These are phyloP conservation scores for Immersiella caudata DNA, from an alignment of 495 filamentous ascomycete genomes.

Conservation along the genomic window DNA sequence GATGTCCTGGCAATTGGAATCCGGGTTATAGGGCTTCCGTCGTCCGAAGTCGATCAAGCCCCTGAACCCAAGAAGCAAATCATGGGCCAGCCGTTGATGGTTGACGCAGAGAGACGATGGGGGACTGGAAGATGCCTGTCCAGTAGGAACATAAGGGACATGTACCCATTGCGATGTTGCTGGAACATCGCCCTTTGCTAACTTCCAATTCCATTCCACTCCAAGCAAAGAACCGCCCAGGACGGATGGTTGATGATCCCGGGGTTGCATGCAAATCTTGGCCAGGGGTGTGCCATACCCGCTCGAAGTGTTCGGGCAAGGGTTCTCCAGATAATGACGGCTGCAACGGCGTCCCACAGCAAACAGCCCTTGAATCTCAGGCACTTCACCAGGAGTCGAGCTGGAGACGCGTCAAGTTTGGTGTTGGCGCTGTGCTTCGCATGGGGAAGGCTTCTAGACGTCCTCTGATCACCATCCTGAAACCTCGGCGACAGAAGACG, in stretches of 20 bases:
- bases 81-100: background rate
- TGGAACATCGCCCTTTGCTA: background rate
- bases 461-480: slow-evolving; percentile 31
- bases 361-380: background rate
- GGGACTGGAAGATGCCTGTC: background rate
- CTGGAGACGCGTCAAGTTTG: background rate
- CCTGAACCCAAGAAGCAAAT: background rate
- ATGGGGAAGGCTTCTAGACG: slow-evolving; percentile 34
- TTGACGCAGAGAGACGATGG: background rate
- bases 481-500: slow-evolving; percentile 21
- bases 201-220: background rate
- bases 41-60: background rate
- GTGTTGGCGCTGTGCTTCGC: background rate
- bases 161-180: background rate
- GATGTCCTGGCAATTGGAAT: background rate
- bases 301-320: background rate
- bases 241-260: slow-evolving; percentile 3
- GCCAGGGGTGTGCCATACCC: slow-evolving; percentile 1
- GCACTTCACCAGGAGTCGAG: background rate
- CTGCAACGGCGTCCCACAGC: slow-evolving; percentile 8
- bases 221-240: background rate
- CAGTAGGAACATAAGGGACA: background rate
- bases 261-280: background rate
- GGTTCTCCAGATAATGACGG: slow-evolving; percentile 3
- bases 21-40: slow-evolving; percentile 7